Evolutionary conservation across 1,139 yeast genomes (phyloP).

Genomic region (Lodderomyces beijingensis): DNA sequence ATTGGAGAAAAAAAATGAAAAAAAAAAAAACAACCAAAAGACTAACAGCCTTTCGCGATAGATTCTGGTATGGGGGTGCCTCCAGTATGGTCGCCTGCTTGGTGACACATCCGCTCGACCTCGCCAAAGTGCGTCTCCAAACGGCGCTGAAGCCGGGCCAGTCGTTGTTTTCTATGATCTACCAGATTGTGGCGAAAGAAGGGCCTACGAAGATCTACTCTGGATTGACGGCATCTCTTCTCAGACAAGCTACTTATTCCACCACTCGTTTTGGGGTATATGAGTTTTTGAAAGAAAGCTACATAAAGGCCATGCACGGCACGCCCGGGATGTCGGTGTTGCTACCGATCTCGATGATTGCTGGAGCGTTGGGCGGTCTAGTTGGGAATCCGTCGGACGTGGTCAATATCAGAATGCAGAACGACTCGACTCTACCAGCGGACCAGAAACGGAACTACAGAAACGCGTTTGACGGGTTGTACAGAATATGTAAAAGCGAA

Average conservation of each 20-base stretch:
- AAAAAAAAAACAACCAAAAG: neutral
- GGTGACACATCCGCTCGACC: conserved; percentile 70
- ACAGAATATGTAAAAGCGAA: conserved; percentile 58
- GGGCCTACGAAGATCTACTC: conserved; percentile 69
- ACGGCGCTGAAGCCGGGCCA: conserved; percentile 65
- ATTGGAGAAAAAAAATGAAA: neutral
- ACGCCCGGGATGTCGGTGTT: conserved; percentile 43
- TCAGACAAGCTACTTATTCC: conserved; percentile 86
- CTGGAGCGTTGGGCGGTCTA: conserved; percentile 80
- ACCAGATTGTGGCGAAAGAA: conserved; percentile 56
- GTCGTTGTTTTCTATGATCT: conserved; percentile 56
- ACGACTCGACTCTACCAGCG: conserved; percentile 66
- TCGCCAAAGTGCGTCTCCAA: conserved; percentile 82
- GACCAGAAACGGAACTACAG: conserved; percentile 69
- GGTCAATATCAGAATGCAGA: conserved; percentile 88
- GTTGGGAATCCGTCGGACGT: conserved; percentile 89
- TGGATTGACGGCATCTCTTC: conserved; percentile 75
- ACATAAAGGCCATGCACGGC: conserved; percentile 30
- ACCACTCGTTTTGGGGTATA: conserved; percentile 83
- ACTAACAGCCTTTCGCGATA: too few species aligned
- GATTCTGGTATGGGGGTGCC: conserved; percentile 52
- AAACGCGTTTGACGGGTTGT: conserved; percentile 75
- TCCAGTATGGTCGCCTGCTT: conserved; percentile 66
- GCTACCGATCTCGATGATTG: conserved; percentile 75
- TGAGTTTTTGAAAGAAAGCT: conserved; percentile 63